Conservation (phyloP, 305 asterid genomes). For the Rubia peregrina region DNA sequence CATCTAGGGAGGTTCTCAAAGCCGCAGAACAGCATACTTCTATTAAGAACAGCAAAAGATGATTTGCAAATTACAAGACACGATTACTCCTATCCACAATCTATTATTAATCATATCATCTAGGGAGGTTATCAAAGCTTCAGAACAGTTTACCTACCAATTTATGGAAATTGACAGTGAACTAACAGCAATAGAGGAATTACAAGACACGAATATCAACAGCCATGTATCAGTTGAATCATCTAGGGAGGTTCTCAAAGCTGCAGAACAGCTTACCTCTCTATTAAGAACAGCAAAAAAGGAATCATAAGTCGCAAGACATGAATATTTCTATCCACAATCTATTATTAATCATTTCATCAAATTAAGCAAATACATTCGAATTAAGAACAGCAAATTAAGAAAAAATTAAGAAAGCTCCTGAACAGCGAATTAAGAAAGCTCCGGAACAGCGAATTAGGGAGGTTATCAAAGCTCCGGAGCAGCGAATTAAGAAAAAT, state of each 20-base stretch:
- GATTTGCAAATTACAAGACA: no score
- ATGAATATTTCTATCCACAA: no score
- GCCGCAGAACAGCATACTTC: not conserved
- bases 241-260: not conserved
- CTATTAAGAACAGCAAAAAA: not conserved
- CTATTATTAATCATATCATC: no score
- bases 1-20: not conserved
- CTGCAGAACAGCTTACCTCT: not conserved
- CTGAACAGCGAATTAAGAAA: no score
- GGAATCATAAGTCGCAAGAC: not conserved
- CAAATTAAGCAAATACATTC: not conserved
- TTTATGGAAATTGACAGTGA: not conserved
- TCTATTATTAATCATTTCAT: not conserved
- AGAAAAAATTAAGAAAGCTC: not conserved
- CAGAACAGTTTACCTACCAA: not conserved
- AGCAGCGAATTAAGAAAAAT: no score
- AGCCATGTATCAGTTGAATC: not conserved
- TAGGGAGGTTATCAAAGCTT: not conserved
- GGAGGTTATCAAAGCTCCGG: no score
- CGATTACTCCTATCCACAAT: no score
- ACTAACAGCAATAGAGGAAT: not conserved
- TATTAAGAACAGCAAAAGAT: no score
- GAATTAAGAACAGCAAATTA: no score
- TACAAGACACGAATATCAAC: not conserved
- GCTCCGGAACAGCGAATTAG: not conserved